A percentile compares a stretch with the other conserved stretches of the same genome.
These are phyloP conservation scores for Russula sp. DNA, from an alignment of 768 basidiomycete genomes.

Conservation along the genomic window DNA sequence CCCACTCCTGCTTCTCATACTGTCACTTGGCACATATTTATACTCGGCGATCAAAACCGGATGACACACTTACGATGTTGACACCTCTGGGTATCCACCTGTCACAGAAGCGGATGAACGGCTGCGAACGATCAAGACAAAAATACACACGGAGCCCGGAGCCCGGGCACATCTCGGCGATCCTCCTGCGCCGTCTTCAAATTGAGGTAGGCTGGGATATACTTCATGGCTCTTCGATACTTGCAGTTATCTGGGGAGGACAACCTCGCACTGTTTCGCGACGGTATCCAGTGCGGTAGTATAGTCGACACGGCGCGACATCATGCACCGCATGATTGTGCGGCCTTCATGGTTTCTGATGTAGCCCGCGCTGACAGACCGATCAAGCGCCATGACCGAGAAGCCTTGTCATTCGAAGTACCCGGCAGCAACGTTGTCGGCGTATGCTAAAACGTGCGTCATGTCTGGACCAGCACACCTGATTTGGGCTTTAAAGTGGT, in stretches of 20 bases:
- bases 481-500: slow-evolving; percentile 94
- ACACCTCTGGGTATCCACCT: slow-evolving; percentile 84
- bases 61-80: slow-evolving; percentile 49
- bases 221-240: slow-evolving; percentile 83
- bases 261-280: slow-evolving; percentile 78
- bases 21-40: neutral
- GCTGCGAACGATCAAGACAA: slow-evolving; percentile 3
- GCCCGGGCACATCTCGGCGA: slow-evolving; percentile 59
- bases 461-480: slow-evolving; percentile 84
- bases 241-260: slow-evolving; percentile 80
- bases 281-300: slow-evolving; percentile 72
- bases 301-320: slow-evolving; percentile 91
- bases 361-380: slow-evolving; percentile 94
- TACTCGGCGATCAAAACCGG: neutral
- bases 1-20: slow-evolving; percentile 27
- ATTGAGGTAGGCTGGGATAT: slow-evolving; percentile 71
- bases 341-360: slow-evolving; percentile 99
- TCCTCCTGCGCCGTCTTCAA: slow-evolving; percentile 60
- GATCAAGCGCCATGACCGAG: slow-evolving; percentile 86
- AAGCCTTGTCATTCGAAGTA: slow-evolving; percentile 99
- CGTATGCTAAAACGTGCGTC: slow-evolving; percentile 95
- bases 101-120: slow-evolving; percentile 6
- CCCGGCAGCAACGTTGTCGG: slow-evolving; percentile 97
- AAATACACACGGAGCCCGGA: slow-evolving; percentile 66
- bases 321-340: slow-evolving; percentile 97